phyloP scores from a whole-genome alignment of 1,284 basidiomycete genomes.

The Fomitopsis betulina region DNA sequence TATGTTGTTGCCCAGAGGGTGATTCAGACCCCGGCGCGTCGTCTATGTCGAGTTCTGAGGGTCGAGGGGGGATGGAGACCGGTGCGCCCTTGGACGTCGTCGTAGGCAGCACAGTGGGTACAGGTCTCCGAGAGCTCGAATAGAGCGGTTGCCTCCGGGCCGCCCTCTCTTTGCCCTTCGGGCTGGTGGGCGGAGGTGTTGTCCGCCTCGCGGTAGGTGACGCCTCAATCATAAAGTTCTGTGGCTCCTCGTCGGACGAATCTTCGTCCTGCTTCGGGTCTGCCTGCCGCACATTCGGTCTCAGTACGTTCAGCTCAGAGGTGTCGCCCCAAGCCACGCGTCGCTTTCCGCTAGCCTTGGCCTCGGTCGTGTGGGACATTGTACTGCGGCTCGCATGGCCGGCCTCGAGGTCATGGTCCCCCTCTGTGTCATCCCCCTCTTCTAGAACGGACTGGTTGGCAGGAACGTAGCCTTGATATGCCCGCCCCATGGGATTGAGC shows the following conservation, averaged over 20 bases:
- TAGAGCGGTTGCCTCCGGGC: slow-evolving; percentile 21
- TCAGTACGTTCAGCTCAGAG: slow-evolving; percentile 50
- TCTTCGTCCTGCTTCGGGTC: slow-evolving; percentile 54
- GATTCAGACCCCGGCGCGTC: slow-evolving; percentile 18
- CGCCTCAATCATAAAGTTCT: slow-evolving; percentile 78
- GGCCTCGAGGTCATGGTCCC: slow-evolving; percentile 47
- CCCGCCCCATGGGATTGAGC: slow-evolving; percentile 74
- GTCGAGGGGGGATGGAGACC: slow-evolving; percentile 56
- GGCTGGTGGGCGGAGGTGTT: slow-evolving; percentile 23
- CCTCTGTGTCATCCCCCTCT: slow-evolving; percentile 46
- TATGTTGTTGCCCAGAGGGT: slow-evolving; percentile 26
- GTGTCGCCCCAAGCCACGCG: slow-evolving; percentile 53
- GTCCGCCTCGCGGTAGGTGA: slow-evolving; percentile 32
- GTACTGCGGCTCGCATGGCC: slow-evolving; percentile 33
- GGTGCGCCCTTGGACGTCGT: slow-evolving; percentile 13
- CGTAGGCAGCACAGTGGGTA: slow-evolving; percentile 31
- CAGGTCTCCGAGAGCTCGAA: slow-evolving; percentile 17
- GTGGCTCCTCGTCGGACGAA: slow-evolving; percentile 74
- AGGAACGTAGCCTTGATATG: slow-evolving; percentile 65
- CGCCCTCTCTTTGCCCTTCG: slow-evolving; percentile 36
- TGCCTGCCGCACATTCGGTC: slow-evolving; percentile 63
- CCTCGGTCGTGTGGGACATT: slow-evolving; percentile 19
- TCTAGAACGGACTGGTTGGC: slow-evolving; percentile 63
- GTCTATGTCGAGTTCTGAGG: slow-evolving; percentile 54
- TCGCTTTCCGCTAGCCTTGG: slow-evolving; percentile 43